These are phyloP conservation scores for Plasmodium adleri DNA, from an alignment of 169 alveolate genomes.

Conservation along the genomic window DNA sequence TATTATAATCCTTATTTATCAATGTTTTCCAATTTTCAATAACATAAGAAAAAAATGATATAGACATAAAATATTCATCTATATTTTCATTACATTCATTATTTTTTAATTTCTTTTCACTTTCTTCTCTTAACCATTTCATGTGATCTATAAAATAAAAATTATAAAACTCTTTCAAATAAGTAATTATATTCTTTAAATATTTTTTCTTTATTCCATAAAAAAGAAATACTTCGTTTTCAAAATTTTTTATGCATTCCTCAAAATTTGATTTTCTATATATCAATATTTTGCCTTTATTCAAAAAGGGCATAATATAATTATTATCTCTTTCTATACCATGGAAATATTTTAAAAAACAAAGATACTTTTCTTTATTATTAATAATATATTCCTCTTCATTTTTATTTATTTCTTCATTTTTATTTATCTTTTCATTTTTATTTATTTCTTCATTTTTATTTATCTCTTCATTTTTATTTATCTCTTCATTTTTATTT, in stretches of 20 bases:
- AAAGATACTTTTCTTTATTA: conserved; percentile 8
- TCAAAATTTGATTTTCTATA: conserved; percentile 35
- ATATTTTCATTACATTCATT: not conserved
- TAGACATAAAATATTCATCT: not conserved
- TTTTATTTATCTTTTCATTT: not conserved
- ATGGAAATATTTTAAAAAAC: conserved; percentile 15
- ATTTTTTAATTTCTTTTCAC: not conserved
- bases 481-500: not conserved
- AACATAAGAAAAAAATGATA: conserved; percentile 12
- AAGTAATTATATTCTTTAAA: conserved; percentile 10
- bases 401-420: not conserved
- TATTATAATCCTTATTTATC: conserved; percentile 12
- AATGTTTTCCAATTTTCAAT: conserved; percentile 28
- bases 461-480: not conserved
- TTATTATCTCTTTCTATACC: not conserved
- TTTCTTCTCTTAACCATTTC: conserved; percentile 17
- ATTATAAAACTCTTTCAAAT: conserved; percentile 24
- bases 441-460: not conserved
- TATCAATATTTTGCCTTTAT: conserved; percentile 59
- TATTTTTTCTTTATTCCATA: conserved; percentile 19
- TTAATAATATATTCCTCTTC: not conserved
- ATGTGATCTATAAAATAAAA: conserved; percentile 28
- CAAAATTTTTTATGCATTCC: conserved; percentile 21
- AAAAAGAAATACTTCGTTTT: conserved; percentile 37
- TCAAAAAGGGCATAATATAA: conserved; percentile 21